A percentile compares a stretch with the other conserved stretches of the same genome.
Evolutionary conservation across 768 basidiomycete genomes (phyloP).

Genomic region (Agrocybe chaxingu): DNA sequence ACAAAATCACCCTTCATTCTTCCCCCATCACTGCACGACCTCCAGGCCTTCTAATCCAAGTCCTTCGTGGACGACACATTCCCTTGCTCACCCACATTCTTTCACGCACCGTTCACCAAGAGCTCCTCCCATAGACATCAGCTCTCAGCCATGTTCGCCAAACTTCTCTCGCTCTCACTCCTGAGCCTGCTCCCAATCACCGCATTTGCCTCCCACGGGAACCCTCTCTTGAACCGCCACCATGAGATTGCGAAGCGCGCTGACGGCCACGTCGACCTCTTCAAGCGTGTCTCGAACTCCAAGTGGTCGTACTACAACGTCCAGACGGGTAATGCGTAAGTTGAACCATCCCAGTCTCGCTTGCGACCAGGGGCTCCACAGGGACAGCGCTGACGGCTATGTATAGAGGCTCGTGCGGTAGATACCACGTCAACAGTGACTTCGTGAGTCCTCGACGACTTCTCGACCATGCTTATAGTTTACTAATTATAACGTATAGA

Average conservation of each 20-base stretch:
- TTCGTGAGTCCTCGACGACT: conserved; percentile 21
- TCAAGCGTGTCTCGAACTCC: conserved; percentile 33
- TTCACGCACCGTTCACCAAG: background rate
- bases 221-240: conserved; percentile 35
- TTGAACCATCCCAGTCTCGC: background rate
- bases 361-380: background rate
- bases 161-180: conserved; percentile 23
- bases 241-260: conserved; percentile 48
- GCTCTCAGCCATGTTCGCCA: conserved; percentile 16
- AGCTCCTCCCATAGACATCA: no score
- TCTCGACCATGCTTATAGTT: background rate
- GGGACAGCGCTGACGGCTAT: conserved; percentile 3
- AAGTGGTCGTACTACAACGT: conserved; percentile 54
- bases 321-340: conserved; percentile 23
- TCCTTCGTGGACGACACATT: conserved; percentile 3
- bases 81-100: conserved; percentile 14
- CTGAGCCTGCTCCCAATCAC: conserved; percentile 31
- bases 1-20: conserved; percentile 6
- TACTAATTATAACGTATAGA: conserved; percentile 26
- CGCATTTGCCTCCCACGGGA: conserved; percentile 30
- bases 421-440: conserved; percentile 20
- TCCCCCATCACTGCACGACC: conserved; percentile 7
- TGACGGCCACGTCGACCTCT: conserved; percentile 35
- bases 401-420: conserved; percentile 29
- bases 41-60: background rate